Conservation (phyloP, 2,329 filamentous ascomycete species). For the Sarocladium strictum region DNA sequence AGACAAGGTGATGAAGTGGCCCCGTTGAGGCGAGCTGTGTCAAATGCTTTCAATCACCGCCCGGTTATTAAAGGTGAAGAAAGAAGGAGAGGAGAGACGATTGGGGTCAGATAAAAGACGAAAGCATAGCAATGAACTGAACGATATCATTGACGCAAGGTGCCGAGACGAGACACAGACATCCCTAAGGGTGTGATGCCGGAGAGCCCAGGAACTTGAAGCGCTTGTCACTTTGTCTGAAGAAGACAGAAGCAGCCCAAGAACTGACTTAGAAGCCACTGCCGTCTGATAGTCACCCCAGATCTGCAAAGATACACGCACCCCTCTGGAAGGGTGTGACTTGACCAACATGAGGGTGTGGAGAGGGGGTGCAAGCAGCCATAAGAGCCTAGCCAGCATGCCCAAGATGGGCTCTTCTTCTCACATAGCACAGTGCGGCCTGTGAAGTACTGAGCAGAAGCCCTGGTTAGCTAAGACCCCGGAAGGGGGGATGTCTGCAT, state of each 20-base stretch:
- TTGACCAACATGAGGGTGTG: too few species aligned
- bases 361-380: not conserved
- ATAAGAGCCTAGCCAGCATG: not conserved
- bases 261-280: not conserved
- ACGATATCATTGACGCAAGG: not conserved
- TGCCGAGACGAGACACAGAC: constrained; percentile 2
- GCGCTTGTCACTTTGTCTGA: constrained; percentile 4
- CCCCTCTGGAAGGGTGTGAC: not conserved
- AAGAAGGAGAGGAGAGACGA: not conserved
- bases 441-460: not conserved
- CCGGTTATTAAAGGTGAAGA: too few species aligned
- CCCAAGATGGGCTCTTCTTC: not conserved
- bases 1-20: too few species aligned
- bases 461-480: not conserved
- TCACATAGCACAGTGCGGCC: not conserved
- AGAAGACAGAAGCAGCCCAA: not conserved
- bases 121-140: not conserved
- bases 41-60: too few species aligned
- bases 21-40: too few species aligned
- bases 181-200: not conserved
- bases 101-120: not conserved
- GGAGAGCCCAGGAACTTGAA: not conserved
- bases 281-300: constrained; percentile 4
- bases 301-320: not conserved
- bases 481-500: not conserved